Evolutionary conservation across 306 rosid genomes (phyloP).

Genomic region (Vachellia collinsii): DNA sequence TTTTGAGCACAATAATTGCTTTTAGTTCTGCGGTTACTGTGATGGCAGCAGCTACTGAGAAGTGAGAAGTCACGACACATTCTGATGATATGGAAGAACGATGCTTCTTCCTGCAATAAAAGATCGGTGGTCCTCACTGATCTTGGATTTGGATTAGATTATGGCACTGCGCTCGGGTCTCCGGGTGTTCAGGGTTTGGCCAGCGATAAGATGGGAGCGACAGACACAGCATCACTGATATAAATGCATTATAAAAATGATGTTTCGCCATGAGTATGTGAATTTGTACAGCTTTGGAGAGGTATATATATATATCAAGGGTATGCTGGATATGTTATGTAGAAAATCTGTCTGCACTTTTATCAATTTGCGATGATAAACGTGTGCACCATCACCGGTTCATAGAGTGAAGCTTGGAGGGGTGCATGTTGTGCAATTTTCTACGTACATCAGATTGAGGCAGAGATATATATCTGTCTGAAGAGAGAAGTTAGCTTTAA

Average conservation of each 20-base stretch:
- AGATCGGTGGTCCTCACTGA: slow-evolving; percentile 29
- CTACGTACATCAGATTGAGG: neutral
- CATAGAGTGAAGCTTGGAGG: neutral
- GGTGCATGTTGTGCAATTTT: neutral
- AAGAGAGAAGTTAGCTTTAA: neutral
- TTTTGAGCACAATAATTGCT: neutral
- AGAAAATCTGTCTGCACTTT: neutral
- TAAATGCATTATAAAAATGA: slow-evolving; percentile 11
- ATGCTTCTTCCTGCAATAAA: slow-evolving; percentile 17
- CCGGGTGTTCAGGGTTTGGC: slow-evolving; percentile 16
- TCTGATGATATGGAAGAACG: neutral
- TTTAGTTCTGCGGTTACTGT: neutral
- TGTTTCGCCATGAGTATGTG: neutral
- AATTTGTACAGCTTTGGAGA: neutral
- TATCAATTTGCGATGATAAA: neutral
- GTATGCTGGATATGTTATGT: too few species aligned
- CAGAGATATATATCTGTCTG: neutral
- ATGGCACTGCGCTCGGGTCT: slow-evolving; percentile 13
- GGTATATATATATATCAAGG: too few species aligned
- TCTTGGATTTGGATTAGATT: neutral
- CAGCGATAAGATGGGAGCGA: slow-evolving; percentile 12
- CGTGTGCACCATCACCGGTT: slow-evolving; percentile 5
- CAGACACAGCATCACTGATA: neutral
- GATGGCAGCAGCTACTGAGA: neutral
- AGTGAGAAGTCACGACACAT: neutral